phyloP scores from a whole-genome alignment of 257 asterid species.

The Solanum medicagineum region DNA sequence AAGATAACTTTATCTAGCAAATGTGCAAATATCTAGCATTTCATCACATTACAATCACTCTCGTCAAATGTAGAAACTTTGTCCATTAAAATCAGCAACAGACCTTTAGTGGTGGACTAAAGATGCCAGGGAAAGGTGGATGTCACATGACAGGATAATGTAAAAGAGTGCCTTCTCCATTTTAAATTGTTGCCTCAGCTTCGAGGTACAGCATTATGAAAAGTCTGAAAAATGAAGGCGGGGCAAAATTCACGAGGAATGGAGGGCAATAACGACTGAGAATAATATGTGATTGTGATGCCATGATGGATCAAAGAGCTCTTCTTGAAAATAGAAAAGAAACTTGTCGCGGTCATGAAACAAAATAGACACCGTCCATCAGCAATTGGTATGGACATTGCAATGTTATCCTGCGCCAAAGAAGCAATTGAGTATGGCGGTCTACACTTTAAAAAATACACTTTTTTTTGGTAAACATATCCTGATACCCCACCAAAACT shows the following conservation, averaged over 20 bases:
- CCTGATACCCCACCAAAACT: slow-evolving; percentile 32
- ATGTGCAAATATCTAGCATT: slow-evolving; percentile 15
- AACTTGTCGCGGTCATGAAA: slow-evolving; percentile 46
- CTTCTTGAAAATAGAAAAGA: slow-evolving; percentile 47
- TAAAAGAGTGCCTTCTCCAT: slow-evolving; percentile 43
- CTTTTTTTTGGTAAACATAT: slow-evolving; percentile 19
- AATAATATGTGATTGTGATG: slow-evolving; percentile 46
- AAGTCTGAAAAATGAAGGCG: slow-evolving; percentile 39
- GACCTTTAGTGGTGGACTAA: slow-evolving; percentile 54
- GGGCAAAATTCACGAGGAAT: slow-evolving; percentile 50
- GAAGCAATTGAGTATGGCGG: slow-evolving; percentile 58
- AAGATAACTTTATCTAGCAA: slow-evolving; percentile 6
- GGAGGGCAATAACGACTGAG: slow-evolving; percentile 41
- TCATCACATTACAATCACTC: slow-evolving; percentile 25
- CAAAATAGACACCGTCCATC: slow-evolving; percentile 50
- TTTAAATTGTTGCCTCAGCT: slow-evolving; percentile 50
- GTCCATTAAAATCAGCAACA: slow-evolving; percentile 44
- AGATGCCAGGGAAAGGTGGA: slow-evolving; percentile 54
- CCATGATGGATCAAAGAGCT: slow-evolving; percentile 50
- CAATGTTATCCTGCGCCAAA: slow-evolving; percentile 72
- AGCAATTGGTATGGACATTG: slow-evolving; percentile 41
- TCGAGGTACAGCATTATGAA: slow-evolving; percentile 36
- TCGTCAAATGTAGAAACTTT: slow-evolving; percentile 27
- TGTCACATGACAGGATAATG: slow-evolving; percentile 38
- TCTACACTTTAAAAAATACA: slow-evolving; percentile 25